These are phyloP conservation scores for Cyclanthera cordifolia DNA, from an alignment of 306 rosid genomes.

Conservation along the genomic window DNA sequence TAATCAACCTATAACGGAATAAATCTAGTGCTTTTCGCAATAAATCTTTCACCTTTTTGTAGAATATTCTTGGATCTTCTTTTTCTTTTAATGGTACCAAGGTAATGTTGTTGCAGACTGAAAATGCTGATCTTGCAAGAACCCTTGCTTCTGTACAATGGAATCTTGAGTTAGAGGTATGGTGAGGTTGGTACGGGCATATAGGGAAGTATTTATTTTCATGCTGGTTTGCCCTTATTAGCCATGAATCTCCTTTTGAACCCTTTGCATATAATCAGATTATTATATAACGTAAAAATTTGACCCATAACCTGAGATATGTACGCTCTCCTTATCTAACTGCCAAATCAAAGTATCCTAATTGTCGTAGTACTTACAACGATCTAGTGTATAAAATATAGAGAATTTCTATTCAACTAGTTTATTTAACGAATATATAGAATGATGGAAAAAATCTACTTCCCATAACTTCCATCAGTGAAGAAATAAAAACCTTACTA, in stretches of 20 bases:
- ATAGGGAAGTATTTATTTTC: not conserved
- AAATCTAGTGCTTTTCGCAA: not conserved
- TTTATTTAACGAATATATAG: not conserved
- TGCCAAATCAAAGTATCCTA: not conserved
- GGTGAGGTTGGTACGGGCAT: conserved; percentile 13
- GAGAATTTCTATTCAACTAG: not conserved
- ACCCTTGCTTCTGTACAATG: conserved; percentile 73
- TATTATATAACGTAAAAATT: too few species aligned
- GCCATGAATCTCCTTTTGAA: not conserved
- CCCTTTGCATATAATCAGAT: not conserved
- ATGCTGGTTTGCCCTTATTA: not conserved
- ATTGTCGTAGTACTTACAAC: not conserved
- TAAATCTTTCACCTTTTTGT: not conserved
- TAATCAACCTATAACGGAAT: conserved; percentile 18
- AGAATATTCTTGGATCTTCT: not conserved
- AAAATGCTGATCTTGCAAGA: conserved; percentile 88
- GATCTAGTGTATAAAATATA: not conserved
- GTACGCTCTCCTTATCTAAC: not conserved
- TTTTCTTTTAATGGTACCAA: conserved; percentile 12
- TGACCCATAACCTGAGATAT: not conserved
- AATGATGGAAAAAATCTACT: not conserved
- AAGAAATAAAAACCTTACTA: not conserved
- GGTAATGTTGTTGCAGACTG: conserved; percentile 51
- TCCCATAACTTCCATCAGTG: not conserved
- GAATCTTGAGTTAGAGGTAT: conserved; percentile 87